Evolutionary conservation across 345 rosid species (phyloP).

Genomic region (Dipteronia dyeriana): DNA sequence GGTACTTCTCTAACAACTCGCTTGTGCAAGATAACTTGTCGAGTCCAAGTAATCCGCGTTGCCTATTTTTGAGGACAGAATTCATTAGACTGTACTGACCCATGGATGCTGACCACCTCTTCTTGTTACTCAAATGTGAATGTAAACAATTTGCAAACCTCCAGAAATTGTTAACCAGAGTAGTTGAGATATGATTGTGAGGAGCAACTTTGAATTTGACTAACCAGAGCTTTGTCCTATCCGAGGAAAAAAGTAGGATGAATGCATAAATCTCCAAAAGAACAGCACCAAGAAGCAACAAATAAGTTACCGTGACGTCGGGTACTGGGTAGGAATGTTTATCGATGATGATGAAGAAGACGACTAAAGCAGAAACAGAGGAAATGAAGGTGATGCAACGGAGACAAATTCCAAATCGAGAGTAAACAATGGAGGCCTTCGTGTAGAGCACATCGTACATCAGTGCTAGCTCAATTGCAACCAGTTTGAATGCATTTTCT

Average conservation of each 20-base stretch:
- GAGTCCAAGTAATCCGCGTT: not conserved
- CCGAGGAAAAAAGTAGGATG: not conserved
- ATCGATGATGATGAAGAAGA: not conserved
- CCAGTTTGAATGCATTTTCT: constrained; percentile 22
- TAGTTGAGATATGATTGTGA: too few species aligned
- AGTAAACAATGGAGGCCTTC: constrained; percentile 19
- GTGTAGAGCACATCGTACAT: constrained; percentile 10
- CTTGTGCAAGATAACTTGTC: not conserved
- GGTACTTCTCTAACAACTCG: not conserved
- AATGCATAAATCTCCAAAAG: too few species aligned
- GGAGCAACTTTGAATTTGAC: too few species aligned
- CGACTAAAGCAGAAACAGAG: not conserved
- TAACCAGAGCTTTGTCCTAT: too few species aligned
- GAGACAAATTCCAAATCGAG: constrained; percentile 4
- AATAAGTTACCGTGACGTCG: not conserved
- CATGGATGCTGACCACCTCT: not conserved
- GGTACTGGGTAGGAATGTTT: not conserved
- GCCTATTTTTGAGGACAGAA: not conserved
- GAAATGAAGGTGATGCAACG: not conserved
- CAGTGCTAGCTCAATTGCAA: constrained; percentile 25
- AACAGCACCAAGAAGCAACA: not conserved
- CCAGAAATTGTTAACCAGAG: not conserved
- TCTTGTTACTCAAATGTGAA: not conserved
- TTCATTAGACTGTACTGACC: not conserved
- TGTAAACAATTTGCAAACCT: not conserved